Conservation (phyloP, 1,139 yeast species). For the Kurtzmaniella quercitrusa region DNA sequence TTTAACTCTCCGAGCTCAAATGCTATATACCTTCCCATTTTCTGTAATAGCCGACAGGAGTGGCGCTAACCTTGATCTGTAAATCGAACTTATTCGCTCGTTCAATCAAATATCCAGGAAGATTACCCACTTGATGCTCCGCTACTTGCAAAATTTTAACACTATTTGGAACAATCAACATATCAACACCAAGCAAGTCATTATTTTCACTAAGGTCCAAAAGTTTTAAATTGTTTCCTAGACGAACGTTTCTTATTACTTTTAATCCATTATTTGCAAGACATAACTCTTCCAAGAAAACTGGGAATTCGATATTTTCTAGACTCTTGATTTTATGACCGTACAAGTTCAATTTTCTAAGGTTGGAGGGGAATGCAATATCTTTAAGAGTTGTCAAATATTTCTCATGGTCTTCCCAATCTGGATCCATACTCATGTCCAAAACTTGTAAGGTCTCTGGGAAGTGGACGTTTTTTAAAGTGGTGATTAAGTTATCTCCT, state of each 20-base stretch:
- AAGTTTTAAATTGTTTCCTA: slow-evolving; percentile 31
- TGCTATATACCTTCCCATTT: slow-evolving; percentile 5
- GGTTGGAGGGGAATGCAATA: slow-evolving; percentile 35
- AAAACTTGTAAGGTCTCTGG: slow-evolving; percentile 36
- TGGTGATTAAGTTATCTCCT: slow-evolving; percentile 43
- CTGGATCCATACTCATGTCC: slow-evolving; percentile 44
- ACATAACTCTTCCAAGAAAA: slow-evolving; percentile 27
- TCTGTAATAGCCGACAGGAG: slow-evolving; percentile 5
- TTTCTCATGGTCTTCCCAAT: slow-evolving; percentile 38
- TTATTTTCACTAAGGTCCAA: slow-evolving; percentile 44
- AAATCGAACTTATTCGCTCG: slow-evolving; percentile 37
- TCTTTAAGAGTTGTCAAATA: slow-evolving; percentile 42
- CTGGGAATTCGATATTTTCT: slow-evolving; percentile 41
- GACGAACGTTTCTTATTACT: slow-evolving; percentile 33
- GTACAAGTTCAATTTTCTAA: slow-evolving; percentile 34
- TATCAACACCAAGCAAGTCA: slow-evolving; percentile 37
- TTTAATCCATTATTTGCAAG: slow-evolving; percentile 40
- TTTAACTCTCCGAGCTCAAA: too few relatives aligned
- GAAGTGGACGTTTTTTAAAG: slow-evolving; percentile 41
- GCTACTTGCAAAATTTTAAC: slow-evolving; percentile 36
- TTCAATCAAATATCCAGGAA: slow-evolving; percentile 39
- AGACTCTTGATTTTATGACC: slow-evolving; percentile 39
- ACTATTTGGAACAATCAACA: slow-evolving; percentile 35
- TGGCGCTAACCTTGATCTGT: slow-evolving; percentile 15
- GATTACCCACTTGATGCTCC: slow-evolving; percentile 29